phyloP scores from a whole-genome alignment of 345 rosid species.

The Aegle marmelos region DNA sequence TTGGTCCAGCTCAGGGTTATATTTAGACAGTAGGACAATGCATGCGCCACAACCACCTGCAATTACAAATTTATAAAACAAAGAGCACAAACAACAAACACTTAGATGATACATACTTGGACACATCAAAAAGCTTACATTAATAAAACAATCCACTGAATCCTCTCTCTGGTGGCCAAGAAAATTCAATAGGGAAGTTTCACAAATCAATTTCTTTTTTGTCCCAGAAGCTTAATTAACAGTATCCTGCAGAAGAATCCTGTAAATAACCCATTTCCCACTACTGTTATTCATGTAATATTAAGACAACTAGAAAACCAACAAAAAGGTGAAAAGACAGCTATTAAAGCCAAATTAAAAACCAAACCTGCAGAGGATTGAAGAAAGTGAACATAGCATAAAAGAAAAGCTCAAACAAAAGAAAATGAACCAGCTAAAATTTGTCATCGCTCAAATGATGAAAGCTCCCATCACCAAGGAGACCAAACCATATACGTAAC shows the following conservation, averaged over 20 bases:
- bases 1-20: conserved; percentile 45
- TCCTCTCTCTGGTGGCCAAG: neutral
- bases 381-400: neutral
- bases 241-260: too few species aligned
- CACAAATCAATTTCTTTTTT: neutral
- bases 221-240: neutral
- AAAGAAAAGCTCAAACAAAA: neutral
- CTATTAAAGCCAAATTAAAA: neutral
- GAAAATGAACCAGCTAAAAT: too few species aligned
- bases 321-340: neutral
- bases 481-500: too few species aligned
- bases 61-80: conserved; percentile 10
- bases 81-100: neutral
- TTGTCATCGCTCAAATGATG: neutral
- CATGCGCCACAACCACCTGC: conserved; percentile 98
- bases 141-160: neutral
- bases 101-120: neutral
- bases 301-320: neutral
- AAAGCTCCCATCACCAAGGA: neutral
- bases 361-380: neutral
- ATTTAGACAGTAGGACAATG: conserved; percentile 65
- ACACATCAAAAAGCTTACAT: neutral
- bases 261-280: neutral
- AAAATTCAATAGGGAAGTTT: neutral
- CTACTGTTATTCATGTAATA: neutral